These are phyloP conservation scores for Solanum acaule DNA, from an alignment of 257 asterid genomes.

Conservation along the genomic window DNA sequence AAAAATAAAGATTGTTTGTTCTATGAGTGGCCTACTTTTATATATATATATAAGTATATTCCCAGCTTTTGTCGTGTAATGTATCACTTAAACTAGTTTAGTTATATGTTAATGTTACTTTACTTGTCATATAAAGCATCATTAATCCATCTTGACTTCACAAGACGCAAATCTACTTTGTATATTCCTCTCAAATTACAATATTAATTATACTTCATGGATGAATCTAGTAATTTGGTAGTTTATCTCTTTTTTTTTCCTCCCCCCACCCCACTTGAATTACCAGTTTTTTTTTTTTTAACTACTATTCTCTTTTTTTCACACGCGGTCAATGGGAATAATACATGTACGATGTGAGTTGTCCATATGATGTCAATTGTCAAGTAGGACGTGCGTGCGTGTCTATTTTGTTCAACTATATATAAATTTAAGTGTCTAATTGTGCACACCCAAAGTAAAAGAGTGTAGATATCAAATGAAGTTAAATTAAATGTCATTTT, in stretches of 20 bases:
- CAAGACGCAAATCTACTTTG: neutral
- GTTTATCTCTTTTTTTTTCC: neutral
- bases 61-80: neutral
- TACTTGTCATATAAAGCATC: neutral
- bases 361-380: too few relatives aligned
- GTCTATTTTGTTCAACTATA: too few relatives aligned
- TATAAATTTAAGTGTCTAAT: too few relatives aligned
- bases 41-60: neutral
- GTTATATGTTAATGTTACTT: neutral
- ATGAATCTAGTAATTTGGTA: neutral
- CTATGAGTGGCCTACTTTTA: neutral
- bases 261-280: too few relatives aligned
- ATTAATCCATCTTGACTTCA: neutral
- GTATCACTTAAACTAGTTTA: neutral
- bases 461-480: too few relatives aligned
- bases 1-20: neutral
- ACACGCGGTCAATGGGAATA: too few relatives aligned
- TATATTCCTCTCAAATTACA: neutral
- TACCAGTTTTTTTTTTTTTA: too few relatives aligned
- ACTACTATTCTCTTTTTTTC: too few relatives aligned
- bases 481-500: neutral
- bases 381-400: too few relatives aligned
- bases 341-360: too few relatives aligned
- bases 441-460: too few relatives aligned
- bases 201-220: neutral